Conservation (phyloP, 2,329 filamentous ascomycete genomes). For the Sphaerulina vaccinii region DNA sequence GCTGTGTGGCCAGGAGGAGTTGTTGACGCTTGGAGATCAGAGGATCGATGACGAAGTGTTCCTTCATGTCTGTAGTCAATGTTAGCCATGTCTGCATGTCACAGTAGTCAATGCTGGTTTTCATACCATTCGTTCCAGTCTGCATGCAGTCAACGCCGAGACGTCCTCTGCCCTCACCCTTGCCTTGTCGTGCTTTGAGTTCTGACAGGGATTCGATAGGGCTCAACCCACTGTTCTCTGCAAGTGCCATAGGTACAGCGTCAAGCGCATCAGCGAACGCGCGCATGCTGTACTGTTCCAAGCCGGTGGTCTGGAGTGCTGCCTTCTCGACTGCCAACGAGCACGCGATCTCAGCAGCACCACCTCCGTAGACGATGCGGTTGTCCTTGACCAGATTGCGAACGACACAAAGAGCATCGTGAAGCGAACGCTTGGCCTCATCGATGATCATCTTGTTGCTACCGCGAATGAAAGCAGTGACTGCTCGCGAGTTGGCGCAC, state of each 20-base stretch:
- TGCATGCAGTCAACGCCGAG: slow-evolving; percentile 98
- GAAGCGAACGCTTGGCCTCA: slow-evolving; percentile 94
- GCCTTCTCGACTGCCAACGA: slow-evolving; percentile 94
- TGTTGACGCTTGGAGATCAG: slow-evolving; percentile 98
- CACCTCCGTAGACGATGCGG: slow-evolving; percentile 94
- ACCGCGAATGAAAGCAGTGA: slow-evolving; percentile 92
- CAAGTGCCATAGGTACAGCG: slow-evolving; percentile 88
- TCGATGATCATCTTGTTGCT: slow-evolving; percentile 99
- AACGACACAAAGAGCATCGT: slow-evolving; percentile 96
- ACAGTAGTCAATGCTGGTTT: background rate
- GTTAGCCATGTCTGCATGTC: slow-evolving; percentile 10
- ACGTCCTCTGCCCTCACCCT: slow-evolving; percentile 68
- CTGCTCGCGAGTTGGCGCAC: slow-evolving; percentile 94
- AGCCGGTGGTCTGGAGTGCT: slow-evolving; percentile 83
- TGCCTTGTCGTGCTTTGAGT: slow-evolving; percentile 95
- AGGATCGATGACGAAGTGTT: slow-evolving; percentile 97
- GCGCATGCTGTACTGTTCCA: slow-evolving; percentile 98
- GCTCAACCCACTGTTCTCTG: slow-evolving; percentile 94
- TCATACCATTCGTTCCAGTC: slow-evolving; percentile 76
- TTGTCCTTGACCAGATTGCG: slow-evolving; percentile 95
- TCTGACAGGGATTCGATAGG: slow-evolving; percentile 92
- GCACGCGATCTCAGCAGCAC: slow-evolving; percentile 95
- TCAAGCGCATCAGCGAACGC: slow-evolving; percentile 95
- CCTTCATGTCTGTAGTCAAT: slow-evolving; percentile 74
- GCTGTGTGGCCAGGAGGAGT: slow-evolving; percentile 89